These are phyloP conservation scores for Syzygium oleosum DNA, from an alignment of 345 rosid genomes.

Conservation along the genomic window DNA sequence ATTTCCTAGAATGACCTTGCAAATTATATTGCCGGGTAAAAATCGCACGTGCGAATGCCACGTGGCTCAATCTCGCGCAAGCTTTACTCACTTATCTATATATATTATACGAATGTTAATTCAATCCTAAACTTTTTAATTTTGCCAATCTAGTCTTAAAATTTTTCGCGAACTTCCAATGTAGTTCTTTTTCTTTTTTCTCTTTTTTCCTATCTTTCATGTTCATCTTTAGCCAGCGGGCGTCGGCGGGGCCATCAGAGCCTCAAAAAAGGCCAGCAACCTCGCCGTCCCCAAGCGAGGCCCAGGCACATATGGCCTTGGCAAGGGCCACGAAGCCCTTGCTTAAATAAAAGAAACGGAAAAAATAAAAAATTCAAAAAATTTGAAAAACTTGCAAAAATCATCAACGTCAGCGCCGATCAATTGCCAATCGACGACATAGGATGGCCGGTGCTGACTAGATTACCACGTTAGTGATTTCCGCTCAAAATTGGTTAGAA, in stretches of 20 bases:
- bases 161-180: background rate
- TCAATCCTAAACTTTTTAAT: background rate
- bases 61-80: background rate
- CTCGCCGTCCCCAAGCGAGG: background rate
- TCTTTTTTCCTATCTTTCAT: background rate
- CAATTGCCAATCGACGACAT: background rate
- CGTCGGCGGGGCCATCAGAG: rapidly evolving
- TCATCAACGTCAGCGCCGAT: rapidly evolving
- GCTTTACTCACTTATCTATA: background rate
- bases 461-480: rapidly evolving
- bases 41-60: background rate
- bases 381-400: background rate
- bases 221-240: background rate
- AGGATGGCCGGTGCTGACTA: rapidly evolving
- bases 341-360: background rate
- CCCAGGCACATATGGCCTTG: background rate
- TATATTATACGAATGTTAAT: background rate
- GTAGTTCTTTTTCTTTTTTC: background rate
- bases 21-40: background rate
- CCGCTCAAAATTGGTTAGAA: background rate
- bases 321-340: background rate
- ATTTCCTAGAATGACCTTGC: background rate
- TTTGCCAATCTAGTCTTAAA: background rate
- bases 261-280: background rate
- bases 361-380: background rate